Conservation (phyloP, 345 rosid genomes). For the Lagerstroemia speciosa region DNA sequence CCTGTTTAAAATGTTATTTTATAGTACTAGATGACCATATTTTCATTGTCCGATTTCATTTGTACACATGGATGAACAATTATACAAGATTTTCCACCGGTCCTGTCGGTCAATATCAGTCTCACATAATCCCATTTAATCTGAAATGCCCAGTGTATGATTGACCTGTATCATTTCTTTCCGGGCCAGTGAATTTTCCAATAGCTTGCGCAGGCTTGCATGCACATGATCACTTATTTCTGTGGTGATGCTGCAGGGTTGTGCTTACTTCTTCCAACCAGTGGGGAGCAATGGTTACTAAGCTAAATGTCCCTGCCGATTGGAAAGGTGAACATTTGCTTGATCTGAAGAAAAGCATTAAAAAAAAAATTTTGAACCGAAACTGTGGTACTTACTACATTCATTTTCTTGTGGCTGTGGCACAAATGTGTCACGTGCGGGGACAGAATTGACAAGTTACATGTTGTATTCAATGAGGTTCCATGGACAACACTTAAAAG, state of each 20-base stretch:
- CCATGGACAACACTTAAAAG: too few relatives aligned
- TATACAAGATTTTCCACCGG: neutral
- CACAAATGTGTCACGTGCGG: too few relatives aligned
- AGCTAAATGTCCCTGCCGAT: conserved; percentile 79
- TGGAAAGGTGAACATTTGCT: conserved; percentile 61
- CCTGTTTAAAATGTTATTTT: too few relatives aligned
- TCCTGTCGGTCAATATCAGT: neutral
- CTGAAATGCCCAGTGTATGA: neutral
- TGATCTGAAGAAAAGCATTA: neutral
- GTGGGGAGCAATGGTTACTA: conserved; percentile 83
- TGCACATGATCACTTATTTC: neutral
- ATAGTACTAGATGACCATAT: neutral
- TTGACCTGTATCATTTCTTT: neutral
- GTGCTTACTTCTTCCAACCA: conserved; percentile 64
- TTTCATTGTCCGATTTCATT: neutral
- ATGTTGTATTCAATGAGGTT: too few relatives aligned
- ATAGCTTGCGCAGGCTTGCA: neutral
- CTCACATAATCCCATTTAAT: neutral
- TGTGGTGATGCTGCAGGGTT: conserved; percentile 37
- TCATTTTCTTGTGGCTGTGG: too few relatives aligned
- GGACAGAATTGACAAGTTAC: too few relatives aligned
- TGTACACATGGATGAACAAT: neutral
- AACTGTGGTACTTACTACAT: too few relatives aligned
- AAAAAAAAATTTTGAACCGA: too few relatives aligned
- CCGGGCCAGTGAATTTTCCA: neutral